A percentile compares a stretch with the other conserved stretches of the same genome.
These are phyloP conservation scores for Pyrenochaeta sp. DNA, from an alignment of 2,329 filamentous ascomycete genomes.

Conservation along the genomic window DNA sequence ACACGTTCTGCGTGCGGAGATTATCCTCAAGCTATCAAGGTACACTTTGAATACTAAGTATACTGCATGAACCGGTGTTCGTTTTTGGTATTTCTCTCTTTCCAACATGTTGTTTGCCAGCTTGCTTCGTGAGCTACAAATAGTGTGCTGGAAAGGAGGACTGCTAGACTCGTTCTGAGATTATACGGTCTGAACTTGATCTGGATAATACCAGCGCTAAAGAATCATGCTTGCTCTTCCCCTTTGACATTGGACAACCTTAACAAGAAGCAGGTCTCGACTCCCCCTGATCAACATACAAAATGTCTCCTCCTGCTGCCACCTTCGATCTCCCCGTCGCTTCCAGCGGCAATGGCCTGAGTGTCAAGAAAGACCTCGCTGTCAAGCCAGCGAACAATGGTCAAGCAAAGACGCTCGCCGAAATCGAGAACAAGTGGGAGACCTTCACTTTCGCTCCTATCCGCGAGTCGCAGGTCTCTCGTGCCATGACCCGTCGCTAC, in stretches of 20 bases:
- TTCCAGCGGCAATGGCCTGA: slow-evolving; percentile 39
- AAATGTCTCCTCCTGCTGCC: slow-evolving; percentile 81
- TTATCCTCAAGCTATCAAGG: slow-evolving; percentile 48
- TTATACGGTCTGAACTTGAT: slow-evolving; percentile 96
- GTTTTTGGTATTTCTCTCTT: slow-evolving; percentile 24
- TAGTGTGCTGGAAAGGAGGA: slow-evolving; percentile 5
- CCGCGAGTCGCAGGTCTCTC: slow-evolving; percentile 89
- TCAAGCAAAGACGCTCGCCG: slow-evolving; percentile 65
- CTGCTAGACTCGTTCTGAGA: slow-evolving; percentile 69
- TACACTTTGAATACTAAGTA: slow-evolving; percentile 49
- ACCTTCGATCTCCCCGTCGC: slow-evolving; percentile 56
- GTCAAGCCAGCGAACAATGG: slow-evolving; percentile 55
- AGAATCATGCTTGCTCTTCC: slow-evolving; percentile 85
- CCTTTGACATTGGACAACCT: slow-evolving; percentile 33
- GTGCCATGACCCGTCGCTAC: slow-evolving; percentile 93
- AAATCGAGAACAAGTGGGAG: slow-evolving; percentile 80
- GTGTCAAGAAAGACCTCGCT: slow-evolving; percentile 51
- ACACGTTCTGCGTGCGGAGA: slow-evolving; percentile 39
- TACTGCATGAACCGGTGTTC: slow-evolving; percentile 54
- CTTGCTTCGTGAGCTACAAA: no score
- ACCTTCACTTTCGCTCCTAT: slow-evolving; percentile 84
- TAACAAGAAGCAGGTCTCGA: slow-evolving; percentile 43
- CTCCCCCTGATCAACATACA: slow-evolving; percentile 36
- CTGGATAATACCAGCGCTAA: slow-evolving; percentile 99
- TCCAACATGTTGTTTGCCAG: neutral